Conservation (phyloP, 768 basidiomycete species). For the Postia placenta region DNA sequence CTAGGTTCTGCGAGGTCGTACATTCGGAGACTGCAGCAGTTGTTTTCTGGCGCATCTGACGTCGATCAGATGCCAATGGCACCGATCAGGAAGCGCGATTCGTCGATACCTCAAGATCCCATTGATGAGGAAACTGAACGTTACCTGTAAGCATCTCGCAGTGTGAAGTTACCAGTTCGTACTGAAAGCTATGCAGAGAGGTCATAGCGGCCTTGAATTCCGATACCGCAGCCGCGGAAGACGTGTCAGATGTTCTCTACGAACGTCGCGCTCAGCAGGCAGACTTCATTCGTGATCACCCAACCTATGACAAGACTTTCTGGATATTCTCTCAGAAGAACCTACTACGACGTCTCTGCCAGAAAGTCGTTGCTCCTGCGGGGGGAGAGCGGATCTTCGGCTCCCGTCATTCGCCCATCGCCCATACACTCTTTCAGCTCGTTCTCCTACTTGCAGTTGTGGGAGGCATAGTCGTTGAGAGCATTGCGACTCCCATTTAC, state of each 20-base stretch:
- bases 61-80: constrained; percentile 54
- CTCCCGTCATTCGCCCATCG: constrained; percentile 53
- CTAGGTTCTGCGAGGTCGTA: constrained; percentile 51
- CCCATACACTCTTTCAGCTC: constrained; percentile 69
- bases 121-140: constrained; percentile 62
- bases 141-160: constrained; percentile 65
- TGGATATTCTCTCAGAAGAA: constrained; percentile 86
- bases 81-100: constrained; percentile 39
- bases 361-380: constrained; percentile 76
- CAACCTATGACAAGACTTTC: constrained; percentile 84
- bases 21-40: constrained; percentile 51
- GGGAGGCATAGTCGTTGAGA: constrained; percentile 76
- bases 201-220: constrained; percentile 59
- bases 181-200: constrained; percentile 38
- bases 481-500: constrained; percentile 79
- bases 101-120: constrained; percentile 21
- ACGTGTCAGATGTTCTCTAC: constrained; percentile 53
- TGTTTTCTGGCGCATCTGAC: constrained; percentile 53
- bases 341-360: constrained; percentile 65
- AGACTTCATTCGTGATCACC: constrained; percentile 85
- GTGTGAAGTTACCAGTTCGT: background rate
- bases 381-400: constrained; percentile 87
- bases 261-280: constrained; percentile 74
- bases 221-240: constrained; percentile 43
- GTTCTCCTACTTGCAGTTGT: constrained; percentile 70